phyloP scores from a whole-genome alignment of 1,284 basidiomycete species.

The Trametes pubescens region DNA sequence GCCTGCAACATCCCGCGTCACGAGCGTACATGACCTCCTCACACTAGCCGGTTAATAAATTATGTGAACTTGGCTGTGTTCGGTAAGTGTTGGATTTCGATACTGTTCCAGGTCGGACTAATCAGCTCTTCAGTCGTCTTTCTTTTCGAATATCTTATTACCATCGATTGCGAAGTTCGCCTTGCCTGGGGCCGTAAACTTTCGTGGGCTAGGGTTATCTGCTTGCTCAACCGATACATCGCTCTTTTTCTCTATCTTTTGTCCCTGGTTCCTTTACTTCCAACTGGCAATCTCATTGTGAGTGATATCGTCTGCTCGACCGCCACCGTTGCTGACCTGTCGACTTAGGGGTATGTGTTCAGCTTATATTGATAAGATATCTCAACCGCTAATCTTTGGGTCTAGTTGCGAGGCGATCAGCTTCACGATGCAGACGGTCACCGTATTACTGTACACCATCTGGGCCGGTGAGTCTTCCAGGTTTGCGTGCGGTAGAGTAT shows the following conservation, averaged over 20 bases:
- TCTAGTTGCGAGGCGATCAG: conserved; percentile 15
- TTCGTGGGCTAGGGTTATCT: conserved; percentile 22
- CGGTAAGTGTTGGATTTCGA: conserved; percentile 14
- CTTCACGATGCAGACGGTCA: conserved; percentile 8
- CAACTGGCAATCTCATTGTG: conserved; percentile 10
- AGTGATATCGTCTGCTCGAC: neutral
- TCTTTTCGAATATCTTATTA: conserved; percentile 25
- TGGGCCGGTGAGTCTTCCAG: conserved; percentile 24
- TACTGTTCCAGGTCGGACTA: no score
- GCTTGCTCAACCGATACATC: conserved; percentile 29
- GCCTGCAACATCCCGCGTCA: neutral
- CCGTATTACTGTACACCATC: conserved; percentile 18
- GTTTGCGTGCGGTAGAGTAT: no score
- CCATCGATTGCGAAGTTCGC: conserved; percentile 29
- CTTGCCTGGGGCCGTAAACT: conserved; percentile 25
- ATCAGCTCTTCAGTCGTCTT: conserved; percentile 10
- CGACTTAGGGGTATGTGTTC: conserved; percentile 17
- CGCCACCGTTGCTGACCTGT: no score
- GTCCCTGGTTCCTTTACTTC: conserved; percentile 26
- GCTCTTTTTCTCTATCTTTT: conserved; percentile 22
- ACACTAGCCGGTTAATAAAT: conserved; percentile 16
- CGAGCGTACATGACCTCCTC: neutral
- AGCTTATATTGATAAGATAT: neutral
- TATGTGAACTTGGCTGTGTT: conserved; percentile 28
- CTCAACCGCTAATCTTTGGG: no score